These are phyloP conservation scores for Phialophora chinensis DNA, from an alignment of 2,329 filamentous ascomycete genomes.

Conservation along the genomic window DNA sequence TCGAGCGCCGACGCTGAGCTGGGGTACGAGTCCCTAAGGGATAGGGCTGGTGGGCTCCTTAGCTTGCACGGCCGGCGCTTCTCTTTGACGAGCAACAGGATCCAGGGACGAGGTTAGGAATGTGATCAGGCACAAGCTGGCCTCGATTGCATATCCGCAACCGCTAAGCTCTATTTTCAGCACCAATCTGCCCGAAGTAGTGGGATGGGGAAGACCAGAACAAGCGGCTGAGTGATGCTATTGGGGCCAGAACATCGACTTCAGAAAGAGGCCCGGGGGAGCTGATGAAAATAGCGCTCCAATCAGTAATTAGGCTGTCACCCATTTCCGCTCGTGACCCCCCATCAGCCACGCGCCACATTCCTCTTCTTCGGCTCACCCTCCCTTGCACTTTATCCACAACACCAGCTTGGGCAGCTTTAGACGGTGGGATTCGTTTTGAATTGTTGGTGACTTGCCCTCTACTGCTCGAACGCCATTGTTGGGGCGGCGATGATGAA, in stretches of 20 bases:
- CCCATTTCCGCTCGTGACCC: no score
- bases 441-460: no score
- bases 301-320: neutral
- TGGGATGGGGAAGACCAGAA: conserved; percentile 15
- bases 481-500: no score
- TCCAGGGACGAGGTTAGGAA: conserved; percentile 12
- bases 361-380: no score
- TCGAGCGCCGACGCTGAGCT: conserved; percentile 10
- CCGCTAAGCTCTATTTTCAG: conserved; percentile 29
- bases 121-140: conserved; percentile 19
- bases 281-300: conserved; percentile 14
- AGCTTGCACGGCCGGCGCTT: conserved; percentile 12
- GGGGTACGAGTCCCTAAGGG: neutral
- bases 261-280: neutral
- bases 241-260: conserved; percentile 16
- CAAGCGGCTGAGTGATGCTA: conserved; percentile 16
- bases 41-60: conserved; percentile 13
- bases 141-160: conserved; percentile 21
- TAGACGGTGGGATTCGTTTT: no score
- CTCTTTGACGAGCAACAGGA: conserved; percentile 15
- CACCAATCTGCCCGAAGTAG: conserved; percentile 20
- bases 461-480: no score
- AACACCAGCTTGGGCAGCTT: no score
- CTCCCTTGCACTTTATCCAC: no score
- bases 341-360: no score